Base-by-base conservation (phyloP, 495 filamentous ascomycete genomes). In the Penicillium tannophilum region DNA sequence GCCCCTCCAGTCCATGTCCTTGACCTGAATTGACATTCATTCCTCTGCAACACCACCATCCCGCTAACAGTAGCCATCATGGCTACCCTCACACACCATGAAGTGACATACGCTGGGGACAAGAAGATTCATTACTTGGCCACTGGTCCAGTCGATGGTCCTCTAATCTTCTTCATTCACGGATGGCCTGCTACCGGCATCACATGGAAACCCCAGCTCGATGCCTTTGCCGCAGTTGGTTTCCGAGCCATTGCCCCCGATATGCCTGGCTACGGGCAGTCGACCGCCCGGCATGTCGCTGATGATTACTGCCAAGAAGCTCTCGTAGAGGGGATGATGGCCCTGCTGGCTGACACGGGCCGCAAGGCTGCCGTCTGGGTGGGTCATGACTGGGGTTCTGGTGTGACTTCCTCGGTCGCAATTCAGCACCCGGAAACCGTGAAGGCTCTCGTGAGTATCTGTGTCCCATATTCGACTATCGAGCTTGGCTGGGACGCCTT, bases 91-190 rank as follows among this genome's bases (percentile, higher is more conserved):
- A 56, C 56, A 31, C 12, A 63, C 36, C 61, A 63, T 26, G 28
- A 51, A 6, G 61, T 59, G 30, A 19, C 36, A 30, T 64, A 64
- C 20, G 20, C 20, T 2, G 58, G 48, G 9, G 49, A 52, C 43
- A 52, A 64, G 35, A 60, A 58, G 20, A 64, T 64, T n/a, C 62
- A 64, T 28, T 64, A 64, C 54, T 33, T 64, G 28, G 57, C 62
- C 3, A 16, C 57, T 30, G 62, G 62, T 24, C 62, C 62, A 9
- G 42, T 49, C 7, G 52, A 60, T 31, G 62, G 62, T 35, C 62
- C 62, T 19, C 44, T 64, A 16, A 46, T 64, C 26, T 49, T 64
- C 47, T 64, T 64, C 23, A 57, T 64, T 24, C 62, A 64, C 33
- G 62, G 62, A 51, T 64, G 62, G 62, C 62, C 62, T 1, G 54